Evolutionary conservation across 345 rosid genomes (phyloP), one percentile per base, ranked within the genome.

Genomic region (Carallia pectinifolia): DNA sequence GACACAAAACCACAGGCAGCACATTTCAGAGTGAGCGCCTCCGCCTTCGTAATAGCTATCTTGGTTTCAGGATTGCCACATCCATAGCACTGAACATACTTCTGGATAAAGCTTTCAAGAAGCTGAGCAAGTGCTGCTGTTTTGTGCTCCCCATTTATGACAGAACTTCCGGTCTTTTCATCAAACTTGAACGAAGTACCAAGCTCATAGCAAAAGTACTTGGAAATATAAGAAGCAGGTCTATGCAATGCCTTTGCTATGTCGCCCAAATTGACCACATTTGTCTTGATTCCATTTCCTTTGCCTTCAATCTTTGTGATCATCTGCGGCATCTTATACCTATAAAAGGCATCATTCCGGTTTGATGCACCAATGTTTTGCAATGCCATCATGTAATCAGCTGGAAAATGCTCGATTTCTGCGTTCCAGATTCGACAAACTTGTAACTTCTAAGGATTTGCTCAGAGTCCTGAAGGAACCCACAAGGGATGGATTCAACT

Each of bases 321-420:
- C 97, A 92, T 92, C 84, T 69, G 89, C 0, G 97, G 97, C 97
- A 92, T 92, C 86, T 92, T 92, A 81, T 92, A 92, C 93, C 97
- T 85, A 72, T 92, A 92, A 39, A 89, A 92, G 85, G 92, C 97
- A 87, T 92, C 97, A 66, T 92, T 88, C 23, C 86, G 84, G 82
- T 92, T 92, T 13, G 91, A 74, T 39, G 92, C 92, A 78, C 97
- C 97, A 77, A 92, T 92, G 70, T 92, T 92, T 65, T 89, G 97
- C 76, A 93, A 68, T 7, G 97, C 97, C 98, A 92, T 93, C 72
- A 74, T 85, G 81, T 33, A 33, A 33, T 33, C 4, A 33, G 34
- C 4, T 33, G 34, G 34, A 33, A 33, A 33, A 33, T 33, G 2
- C 4, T 33, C 34, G 34, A 33, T 4, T 33, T 33, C 23, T 33